A percentile compares a stretch with the other conserved stretches of the same genome.
Conservation (phyloP, 2,329 filamentous ascomycete species). For the Trichoderma lentiforme region DNA sequence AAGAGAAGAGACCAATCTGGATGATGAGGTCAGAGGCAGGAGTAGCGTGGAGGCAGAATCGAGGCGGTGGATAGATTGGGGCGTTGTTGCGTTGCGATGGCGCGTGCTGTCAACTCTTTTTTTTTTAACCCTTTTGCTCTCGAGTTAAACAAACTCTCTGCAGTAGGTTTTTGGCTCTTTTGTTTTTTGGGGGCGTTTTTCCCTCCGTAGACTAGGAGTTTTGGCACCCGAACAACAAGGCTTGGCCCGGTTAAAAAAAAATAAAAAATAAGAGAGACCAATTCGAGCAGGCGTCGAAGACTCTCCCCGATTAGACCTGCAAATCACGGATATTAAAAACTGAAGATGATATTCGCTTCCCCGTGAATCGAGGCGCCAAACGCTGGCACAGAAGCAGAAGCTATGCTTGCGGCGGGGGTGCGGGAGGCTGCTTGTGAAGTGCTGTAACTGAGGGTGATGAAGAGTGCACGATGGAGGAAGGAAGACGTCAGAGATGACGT, state of each 20-base stretch:
- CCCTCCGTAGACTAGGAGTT: not conserved
- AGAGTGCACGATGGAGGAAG: constrained; percentile 34
- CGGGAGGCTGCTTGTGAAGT: constrained; percentile 14
- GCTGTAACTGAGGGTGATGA: constrained; percentile 29
- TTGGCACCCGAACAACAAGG: not conserved
- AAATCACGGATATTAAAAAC: constrained; percentile 5
- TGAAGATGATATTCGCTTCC: not conserved
- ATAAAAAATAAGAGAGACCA: not conserved
- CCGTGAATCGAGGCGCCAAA: not conserved
- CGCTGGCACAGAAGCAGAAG: not conserved
- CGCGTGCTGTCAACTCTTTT: constrained; percentile 13
- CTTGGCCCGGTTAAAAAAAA: not conserved
- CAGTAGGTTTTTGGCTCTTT: not conserved
- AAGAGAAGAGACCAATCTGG: constrained; percentile 29
- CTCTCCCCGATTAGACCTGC: not conserved
- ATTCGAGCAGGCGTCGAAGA: constrained; percentile 2
- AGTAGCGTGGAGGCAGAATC: constrained; percentile 19
- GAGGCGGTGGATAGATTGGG: constrained; percentile 21
- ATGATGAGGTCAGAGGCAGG: constrained; percentile 42
- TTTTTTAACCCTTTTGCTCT: not conserved
- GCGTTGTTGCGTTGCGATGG: constrained; percentile 9
- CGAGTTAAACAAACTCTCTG: constrained; percentile 5
- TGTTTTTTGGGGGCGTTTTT: not conserved
- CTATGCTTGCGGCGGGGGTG: not conserved
- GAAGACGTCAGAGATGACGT: constrained; percentile 51